Evolutionary conservation across 495 filamentous ascomycete species (phyloP), one percentile per base, ranked within the genome.

Genomic region (Annulohypoxylon bovei): DNA sequence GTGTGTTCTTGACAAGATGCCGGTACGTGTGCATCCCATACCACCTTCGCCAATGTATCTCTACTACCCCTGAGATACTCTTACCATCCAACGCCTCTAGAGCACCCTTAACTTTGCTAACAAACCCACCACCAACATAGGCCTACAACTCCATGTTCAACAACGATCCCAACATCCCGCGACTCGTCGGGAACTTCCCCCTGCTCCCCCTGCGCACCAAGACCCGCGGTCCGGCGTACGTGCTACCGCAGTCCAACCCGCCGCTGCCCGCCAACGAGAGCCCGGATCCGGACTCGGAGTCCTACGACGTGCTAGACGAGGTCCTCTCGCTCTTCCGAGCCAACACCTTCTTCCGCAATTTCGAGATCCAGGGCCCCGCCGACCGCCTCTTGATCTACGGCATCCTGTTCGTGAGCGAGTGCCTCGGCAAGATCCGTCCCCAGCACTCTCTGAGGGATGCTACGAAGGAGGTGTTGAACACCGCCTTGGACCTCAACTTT

Each of bases 261-360:
- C 82, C 90, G 7, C 88, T 98, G 18, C 86, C 92, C 12, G 79
- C 91, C 47, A 83, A 84, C 79, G 84, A 88, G 73, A 88, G 90
- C 61, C 88, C 97, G 68, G 90, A 97, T 78, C 88, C 92, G 35
- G 91, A 94, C 76, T 89, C 87, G 78, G 91, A 95, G 77, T 91
- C 89, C 68, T 98, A 98, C 83, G 95, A 99, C 85, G 90, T 94
- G 58, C 86, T 98, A 7, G 95, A 99, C 81, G 95, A 99, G 81
- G 90, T 94, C 28, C 87, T 99, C 52, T 89, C 88, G 2, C 88
- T 98, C 28, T 99, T 98, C 87, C 92, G 95, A 55, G 95, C 96
- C 78, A 98, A 99, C 84, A 98, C 95, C 40, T 90, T 99, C 77
- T 99, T 99, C 85, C 91, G 96, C 71, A 99, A 99, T 85, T 99